Evolutionary conservation across 768 basidiomycete species (phyloP), one percentile per base, ranked within the genome.

Genomic region (Gautieria morchelliformis): DNA sequence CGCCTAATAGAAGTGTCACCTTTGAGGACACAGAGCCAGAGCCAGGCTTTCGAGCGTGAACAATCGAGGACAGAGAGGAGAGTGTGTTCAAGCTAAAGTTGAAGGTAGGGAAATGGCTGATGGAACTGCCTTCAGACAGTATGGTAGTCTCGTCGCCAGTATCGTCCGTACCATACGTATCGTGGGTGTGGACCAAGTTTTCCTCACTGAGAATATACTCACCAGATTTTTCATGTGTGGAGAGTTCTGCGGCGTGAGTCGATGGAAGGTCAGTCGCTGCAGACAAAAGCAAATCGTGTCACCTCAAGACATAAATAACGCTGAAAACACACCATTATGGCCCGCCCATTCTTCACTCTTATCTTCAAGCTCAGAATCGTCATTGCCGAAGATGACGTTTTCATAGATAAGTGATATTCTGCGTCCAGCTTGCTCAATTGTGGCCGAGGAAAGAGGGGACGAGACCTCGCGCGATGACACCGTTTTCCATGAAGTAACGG

Each of bases 61-160:
- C 27, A 64, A 77, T 64, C 14, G 67, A 58, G 2, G 78, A 70
- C 1, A 90, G 71, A 2, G 81, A 70, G 0, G 79, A 77, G 19
- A 90, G 67, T 0, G 72, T 63, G 65, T 88, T 80, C 17, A 88
- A 70, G 62, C 74, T 83, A 69, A 92, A 89, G 60, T 85, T 82
- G 63, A 89, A 91, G 8, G 74, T 70, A 3, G 89, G 89, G 63
- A 91, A 90, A 10, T 75, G 77, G 9, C 76, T 80, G 60, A 91
- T 85, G 17, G 87, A 89, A 0, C 84, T 84, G 0, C 80, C 75
- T 61, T 85, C 79, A 5, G 85, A 86, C 5, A 57, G 37, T 46
- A 57, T 57, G 12, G 46, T 58, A 30, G 40, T 19, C 37, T 45
- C 41, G 27, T 58, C 50, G 11, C 24, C 17, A 37, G 32, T 58